phyloP scores from a whole-genome alignment of 768 basidiomycete genomes.

The Auriculariales sp. region DNA sequence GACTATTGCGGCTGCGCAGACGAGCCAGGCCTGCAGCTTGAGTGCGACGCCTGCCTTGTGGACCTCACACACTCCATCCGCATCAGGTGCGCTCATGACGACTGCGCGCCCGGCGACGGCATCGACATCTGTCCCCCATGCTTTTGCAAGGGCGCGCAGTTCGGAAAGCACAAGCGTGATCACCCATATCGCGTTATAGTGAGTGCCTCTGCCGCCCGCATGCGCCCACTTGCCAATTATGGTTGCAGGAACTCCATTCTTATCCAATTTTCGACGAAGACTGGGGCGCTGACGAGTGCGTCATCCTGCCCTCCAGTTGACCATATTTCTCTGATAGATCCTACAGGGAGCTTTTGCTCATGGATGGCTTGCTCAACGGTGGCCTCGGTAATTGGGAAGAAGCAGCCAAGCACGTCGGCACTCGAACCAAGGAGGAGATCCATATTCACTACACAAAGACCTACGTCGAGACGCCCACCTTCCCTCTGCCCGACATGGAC shows the following conservation, averaged over 20 bases:
- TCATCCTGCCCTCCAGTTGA: constrained; percentile 7
- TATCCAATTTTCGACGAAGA: constrained; percentile 90
- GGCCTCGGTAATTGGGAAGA: constrained; percentile 96
- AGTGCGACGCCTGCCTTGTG: constrained; percentile 70
- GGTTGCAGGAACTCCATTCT: constrained; percentile 74
- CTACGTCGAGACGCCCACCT: constrained; percentile 64
- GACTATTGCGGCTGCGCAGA: constrained; percentile 17
- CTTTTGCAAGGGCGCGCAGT: constrained; percentile 86
- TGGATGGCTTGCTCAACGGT: constrained; percentile 76
- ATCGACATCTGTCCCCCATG: constrained; percentile 89
- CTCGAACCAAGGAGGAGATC: constrained; percentile 85
- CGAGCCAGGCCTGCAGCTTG: constrained; percentile 70
- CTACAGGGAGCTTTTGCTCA: constrained; percentile 67
- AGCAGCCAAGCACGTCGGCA: constrained; percentile 88
- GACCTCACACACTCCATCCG: constrained; percentile 95
- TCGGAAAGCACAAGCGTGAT: constrained; percentile 65
- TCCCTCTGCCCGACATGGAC: constrained; percentile 71
- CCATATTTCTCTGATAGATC: not conserved
- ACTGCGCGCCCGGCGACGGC: constrained; percentile 59
- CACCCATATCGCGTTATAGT: constrained; percentile 92
- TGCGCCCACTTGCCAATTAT: constrained; percentile 8
- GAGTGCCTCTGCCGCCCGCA: constrained; percentile 10
- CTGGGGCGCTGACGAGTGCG: constrained; percentile 97
- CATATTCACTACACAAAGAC: constrained; percentile 75
- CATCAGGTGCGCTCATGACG: constrained; percentile 84